Evolutionary conservation across 208 protist genomes (phyloP).

Genomic region (Phytomonas sp.): DNA sequence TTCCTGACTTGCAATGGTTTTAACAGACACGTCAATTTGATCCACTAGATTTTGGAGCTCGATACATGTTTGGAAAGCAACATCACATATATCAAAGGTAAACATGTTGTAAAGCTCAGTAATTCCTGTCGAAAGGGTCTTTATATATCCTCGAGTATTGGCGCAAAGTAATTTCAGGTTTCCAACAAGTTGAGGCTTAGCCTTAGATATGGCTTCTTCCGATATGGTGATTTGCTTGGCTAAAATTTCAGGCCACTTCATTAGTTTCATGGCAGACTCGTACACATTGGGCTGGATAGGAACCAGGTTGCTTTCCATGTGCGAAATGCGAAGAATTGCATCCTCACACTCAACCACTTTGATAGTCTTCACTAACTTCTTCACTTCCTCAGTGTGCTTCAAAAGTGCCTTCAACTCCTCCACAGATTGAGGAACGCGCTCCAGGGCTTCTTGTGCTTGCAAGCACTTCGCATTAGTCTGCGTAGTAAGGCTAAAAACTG

Average conservation of each 20-base stretch:
- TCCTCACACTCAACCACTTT: conserved; percentile 27
- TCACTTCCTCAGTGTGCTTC: conserved; percentile 28
- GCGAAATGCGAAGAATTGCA: conserved; percentile 45
- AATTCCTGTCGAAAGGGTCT: conserved; percentile 60
- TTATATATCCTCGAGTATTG: conserved; percentile 37
- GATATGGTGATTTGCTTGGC: conserved; percentile 21
- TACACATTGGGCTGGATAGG: conserved; percentile 51
- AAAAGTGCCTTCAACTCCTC: conserved; percentile 62
- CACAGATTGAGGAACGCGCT: conserved; percentile 42
- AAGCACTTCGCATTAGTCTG: conserved; percentile 32
- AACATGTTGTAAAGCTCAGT: conserved; percentile 80
- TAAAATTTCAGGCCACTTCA: conserved; percentile 45
- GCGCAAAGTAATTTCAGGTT: conserved; percentile 42
- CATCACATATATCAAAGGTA: conserved; percentile 77
- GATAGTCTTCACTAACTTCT: conserved; percentile 30
- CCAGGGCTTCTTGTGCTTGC: conserved; percentile 24
- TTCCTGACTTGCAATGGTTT: conserved; percentile 56
- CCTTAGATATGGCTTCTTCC: conserved; percentile 23
- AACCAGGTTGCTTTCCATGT: conserved; percentile 58
- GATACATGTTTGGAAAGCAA: conserved; percentile 76
- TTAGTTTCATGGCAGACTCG: conserved; percentile 43
- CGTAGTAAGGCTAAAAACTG: conserved; percentile 23
- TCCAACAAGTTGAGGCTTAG: conserved; percentile 40
- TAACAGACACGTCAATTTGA: conserved; percentile 30
- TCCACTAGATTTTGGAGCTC: conserved; percentile 67